Conservation (phyloP, 805 yeast genomes). For the Saccharomycopsis malanga region DNA sequence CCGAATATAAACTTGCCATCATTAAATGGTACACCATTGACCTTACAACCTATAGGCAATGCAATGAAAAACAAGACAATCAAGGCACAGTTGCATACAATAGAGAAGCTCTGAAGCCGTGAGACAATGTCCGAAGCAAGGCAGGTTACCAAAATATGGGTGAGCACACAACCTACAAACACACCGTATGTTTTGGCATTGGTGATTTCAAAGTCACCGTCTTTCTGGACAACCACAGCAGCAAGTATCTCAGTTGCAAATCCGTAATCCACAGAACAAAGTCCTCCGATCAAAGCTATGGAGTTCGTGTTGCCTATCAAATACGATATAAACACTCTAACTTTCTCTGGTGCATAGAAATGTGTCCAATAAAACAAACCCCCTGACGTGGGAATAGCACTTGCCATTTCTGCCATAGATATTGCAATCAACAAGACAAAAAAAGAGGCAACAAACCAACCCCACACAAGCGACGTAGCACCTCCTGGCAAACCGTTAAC, state of each 20-base stretch:
- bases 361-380: slow-evolving; percentile 67
- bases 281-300: slow-evolving; percentile 57
- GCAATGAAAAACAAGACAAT: slow-evolving; percentile 54
- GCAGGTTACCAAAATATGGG: slow-evolving; percentile 48
- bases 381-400: slow-evolving; percentile 69
- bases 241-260: slow-evolving; percentile 54
- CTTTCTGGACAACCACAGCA: slow-evolving; percentile 46
- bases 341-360: slow-evolving; percentile 52
- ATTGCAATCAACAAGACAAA: slow-evolving; percentile 54
- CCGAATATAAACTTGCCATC: slow-evolving; percentile 51
- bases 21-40: slow-evolving; percentile 35
- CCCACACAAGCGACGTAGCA: slow-evolving; percentile 46
- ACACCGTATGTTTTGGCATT: slow-evolving; percentile 54
- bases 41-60: slow-evolving; percentile 50
- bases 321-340: slow-evolving; percentile 49
- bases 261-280: slow-evolving; percentile 65
- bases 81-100: slow-evolving; percentile 44
- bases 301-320: slow-evolving; percentile 64
- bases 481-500: slow-evolving; percentile 44
- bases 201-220: slow-evolving; percentile 50
- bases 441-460: slow-evolving; percentile 55
- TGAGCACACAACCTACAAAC: slow-evolving; percentile 50
- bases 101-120: slow-evolving; percentile 52
- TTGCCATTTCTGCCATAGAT: slow-evolving; percentile 59
- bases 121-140: slow-evolving; percentile 52